Evolutionary conservation across 1,284 basidiomycete genomes (phyloP).

Genomic region (Trametes polyzona): DNA sequence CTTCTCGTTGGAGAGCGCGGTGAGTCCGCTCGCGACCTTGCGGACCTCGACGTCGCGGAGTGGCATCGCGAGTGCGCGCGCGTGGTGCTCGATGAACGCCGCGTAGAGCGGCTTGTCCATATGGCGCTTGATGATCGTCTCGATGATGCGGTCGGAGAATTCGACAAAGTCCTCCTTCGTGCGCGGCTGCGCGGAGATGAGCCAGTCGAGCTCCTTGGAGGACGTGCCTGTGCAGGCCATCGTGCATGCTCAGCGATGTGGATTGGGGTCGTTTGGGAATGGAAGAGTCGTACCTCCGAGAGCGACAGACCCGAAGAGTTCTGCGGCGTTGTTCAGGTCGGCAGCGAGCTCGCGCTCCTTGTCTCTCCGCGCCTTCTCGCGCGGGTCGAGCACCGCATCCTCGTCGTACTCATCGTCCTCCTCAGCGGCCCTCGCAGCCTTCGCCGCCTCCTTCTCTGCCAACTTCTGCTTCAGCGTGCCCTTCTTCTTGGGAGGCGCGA

Average conservation of each 20-base stretch:
- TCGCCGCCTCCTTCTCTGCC: conserved; percentile 83
- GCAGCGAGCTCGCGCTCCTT: conserved; percentile 82
- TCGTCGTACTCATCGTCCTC: conserved; percentile 63
- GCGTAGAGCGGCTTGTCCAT: conserved; percentile 81
- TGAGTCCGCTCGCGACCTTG: conserved; percentile 82
- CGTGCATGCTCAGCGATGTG: background rate
- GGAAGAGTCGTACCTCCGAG: conserved; percentile 57
- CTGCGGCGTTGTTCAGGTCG: conserved; percentile 83
- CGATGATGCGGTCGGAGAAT: conserved; percentile 74
- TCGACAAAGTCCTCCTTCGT: conserved; percentile 85
- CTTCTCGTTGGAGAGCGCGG: conserved; percentile 91
- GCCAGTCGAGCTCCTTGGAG: conserved; percentile 66
- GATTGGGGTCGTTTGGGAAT: background rate
- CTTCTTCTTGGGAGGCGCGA: conserved; percentile 84
- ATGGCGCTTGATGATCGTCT: conserved; percentile 76
- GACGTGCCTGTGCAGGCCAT: conserved; percentile 53
- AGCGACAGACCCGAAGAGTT: conserved; percentile 74
- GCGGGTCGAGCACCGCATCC: conserved; percentile 80
- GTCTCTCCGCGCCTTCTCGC: conserved; percentile 75
- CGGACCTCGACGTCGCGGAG: conserved; percentile 88
- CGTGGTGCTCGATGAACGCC: conserved; percentile 81
- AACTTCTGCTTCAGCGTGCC: conserved; percentile 88
- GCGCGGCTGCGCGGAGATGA: conserved; percentile 76
- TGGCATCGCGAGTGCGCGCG: conserved; percentile 71
- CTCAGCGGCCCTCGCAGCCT: conserved; percentile 51